Evolutionary conservation across 2,329 filamentous ascomycete species (phyloP), one percentile per base, ranked within the genome.

Genomic region (Torrubiella hemipterigena): DNA sequence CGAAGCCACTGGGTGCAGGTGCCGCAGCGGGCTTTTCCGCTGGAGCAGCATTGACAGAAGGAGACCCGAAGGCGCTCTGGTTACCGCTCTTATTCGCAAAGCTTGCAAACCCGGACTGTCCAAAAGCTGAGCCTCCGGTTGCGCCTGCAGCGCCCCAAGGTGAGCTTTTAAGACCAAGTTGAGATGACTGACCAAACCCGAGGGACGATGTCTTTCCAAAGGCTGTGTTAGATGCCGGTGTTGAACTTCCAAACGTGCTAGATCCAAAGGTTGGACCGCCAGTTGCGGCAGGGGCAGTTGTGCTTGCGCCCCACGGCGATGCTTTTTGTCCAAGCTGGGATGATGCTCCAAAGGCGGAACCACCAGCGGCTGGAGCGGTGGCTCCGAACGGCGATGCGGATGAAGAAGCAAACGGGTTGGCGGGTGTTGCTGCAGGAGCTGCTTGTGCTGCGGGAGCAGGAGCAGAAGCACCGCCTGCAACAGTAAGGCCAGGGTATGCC

Each of bases 401-500:
- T 16, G 56, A 42, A 17, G 54, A 43, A 27, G 55, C 50, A 38
- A 55, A 36, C n/a, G n/a, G n/a, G n/a, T n/a, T n/a, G n/a, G n/a
- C n/a, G 28, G 45, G 30, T 4, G 48, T 35, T 5, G 47, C 42
- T 32, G 55, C 35, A 4, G 48, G 34, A 38, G 47, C 42, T 21
- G 48, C 35, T 12, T 44, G 34, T 7, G 52, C 44, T 2, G 52
- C 39, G 7, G 58, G 36, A 4, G 51, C 44, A 40, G 50, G 35
- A 18, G 46, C 32, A 14, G 48, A 29, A 12, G 46, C 39, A 34
- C 49, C 46, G 3, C 55, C 54, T 35, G 63, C 59, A 19, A 60
- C 61, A 27, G 57, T 60, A 24, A 95, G 62, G 5, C 81, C 82
- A 24, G 79, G 70, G 51, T 86, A 96, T 1, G 73, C 71, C 6